These are phyloP conservation scores for Ophiostoma piceae DNA, from an alignment of 2,329 filamentous ascomycete genomes.

Conservation along the genomic window DNA sequence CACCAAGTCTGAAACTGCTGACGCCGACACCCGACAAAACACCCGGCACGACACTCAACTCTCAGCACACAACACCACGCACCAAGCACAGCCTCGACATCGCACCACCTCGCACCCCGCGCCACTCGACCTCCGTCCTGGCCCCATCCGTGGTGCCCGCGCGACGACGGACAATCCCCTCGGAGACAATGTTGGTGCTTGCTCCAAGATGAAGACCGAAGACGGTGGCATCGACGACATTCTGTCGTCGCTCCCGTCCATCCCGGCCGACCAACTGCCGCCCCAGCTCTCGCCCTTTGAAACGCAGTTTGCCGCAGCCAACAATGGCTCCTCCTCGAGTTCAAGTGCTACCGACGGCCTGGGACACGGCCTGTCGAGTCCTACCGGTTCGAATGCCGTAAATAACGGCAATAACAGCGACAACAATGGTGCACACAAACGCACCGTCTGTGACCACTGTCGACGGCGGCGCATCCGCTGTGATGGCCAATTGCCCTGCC, in stretches of 20 bases:
- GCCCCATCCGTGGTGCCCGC: conserved; percentile 15
- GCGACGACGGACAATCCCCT: conserved; percentile 7
- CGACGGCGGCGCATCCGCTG: conserved; percentile 43
- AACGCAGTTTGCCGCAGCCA: background rate
- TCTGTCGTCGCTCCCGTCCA: conserved; percentile 23
- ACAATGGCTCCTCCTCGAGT: background rate
- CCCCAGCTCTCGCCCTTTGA: conserved; percentile 9
- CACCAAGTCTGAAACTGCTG: background rate
- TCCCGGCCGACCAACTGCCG: conserved; percentile 13
- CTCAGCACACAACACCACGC: background rate
- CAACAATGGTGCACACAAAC: conserved; percentile 28
- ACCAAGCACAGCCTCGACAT: background rate
- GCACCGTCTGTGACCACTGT: conserved; percentile 45
- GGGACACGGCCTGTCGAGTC: background rate
- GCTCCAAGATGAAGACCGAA: conserved; percentile 28
- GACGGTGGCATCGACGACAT: conserved; percentile 26
- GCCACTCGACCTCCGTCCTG: background rate
- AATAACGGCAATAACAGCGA: background rate
- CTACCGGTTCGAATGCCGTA: background rate
- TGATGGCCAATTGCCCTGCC: conserved; percentile 49
- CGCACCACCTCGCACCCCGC: background rate
- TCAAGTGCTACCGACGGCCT: background rate
- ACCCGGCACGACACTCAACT: background rate
- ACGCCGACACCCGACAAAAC: background rate
- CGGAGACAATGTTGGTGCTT: conserved; percentile 23